phyloP scores from a whole-genome alignment of 2,329 filamentous ascomycete species.

The Trichoderma asperellum region DNA sequence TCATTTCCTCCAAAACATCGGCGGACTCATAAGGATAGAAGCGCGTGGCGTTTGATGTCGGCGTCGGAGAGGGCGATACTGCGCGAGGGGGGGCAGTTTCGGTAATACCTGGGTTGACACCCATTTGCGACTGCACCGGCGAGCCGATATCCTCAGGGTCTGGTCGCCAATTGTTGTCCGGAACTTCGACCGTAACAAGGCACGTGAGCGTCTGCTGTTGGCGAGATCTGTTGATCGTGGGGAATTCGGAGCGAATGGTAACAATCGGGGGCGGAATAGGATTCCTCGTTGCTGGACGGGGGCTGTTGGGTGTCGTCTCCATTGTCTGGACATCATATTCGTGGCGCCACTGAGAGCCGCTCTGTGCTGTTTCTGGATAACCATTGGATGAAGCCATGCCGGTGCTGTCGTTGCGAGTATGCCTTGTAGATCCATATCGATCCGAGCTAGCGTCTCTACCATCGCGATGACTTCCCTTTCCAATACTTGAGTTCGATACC shows the following conservation, averaged over 20 bases:
- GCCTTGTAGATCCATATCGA: conserved; percentile 54
- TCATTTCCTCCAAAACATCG: conserved; percentile 80
- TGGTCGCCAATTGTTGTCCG: conserved; percentile 87
- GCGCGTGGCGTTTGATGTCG: conserved; percentile 59
- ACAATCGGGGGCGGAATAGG: conserved; percentile 89
- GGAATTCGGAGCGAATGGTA: conserved; percentile 96
- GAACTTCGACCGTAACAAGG: conserved; percentile 89
- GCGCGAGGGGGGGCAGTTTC: conserved; percentile 57
- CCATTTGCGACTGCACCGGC: conserved; percentile 42
- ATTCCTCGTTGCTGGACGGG: conserved; percentile 73
- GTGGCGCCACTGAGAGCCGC: conserved; percentile 72
- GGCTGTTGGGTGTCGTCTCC: conserved; percentile 81
- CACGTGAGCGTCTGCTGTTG: conserved; percentile 96
- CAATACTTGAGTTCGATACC: conserved; percentile 39
- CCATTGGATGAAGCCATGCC: conserved; percentile 76
- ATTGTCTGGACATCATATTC: conserved; percentile 97
- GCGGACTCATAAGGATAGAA: conserved; percentile 75
- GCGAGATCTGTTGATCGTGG: conserved; percentile 86
- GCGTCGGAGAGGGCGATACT: conserved; percentile 65
- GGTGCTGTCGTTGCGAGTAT: conserved; percentile 80
- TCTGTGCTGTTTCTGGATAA: conserved; percentile 76
- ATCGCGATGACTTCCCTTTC: conserved; percentile 49
- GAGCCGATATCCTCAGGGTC: conserved; percentile 78
- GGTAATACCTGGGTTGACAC: conserved; percentile 49
- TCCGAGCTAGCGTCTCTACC: conserved; percentile 54